Evolutionary conservation across 495 filamentous ascomycete genomes (phyloP).

Genomic region (Friedmanniomyces simplex): DNA sequence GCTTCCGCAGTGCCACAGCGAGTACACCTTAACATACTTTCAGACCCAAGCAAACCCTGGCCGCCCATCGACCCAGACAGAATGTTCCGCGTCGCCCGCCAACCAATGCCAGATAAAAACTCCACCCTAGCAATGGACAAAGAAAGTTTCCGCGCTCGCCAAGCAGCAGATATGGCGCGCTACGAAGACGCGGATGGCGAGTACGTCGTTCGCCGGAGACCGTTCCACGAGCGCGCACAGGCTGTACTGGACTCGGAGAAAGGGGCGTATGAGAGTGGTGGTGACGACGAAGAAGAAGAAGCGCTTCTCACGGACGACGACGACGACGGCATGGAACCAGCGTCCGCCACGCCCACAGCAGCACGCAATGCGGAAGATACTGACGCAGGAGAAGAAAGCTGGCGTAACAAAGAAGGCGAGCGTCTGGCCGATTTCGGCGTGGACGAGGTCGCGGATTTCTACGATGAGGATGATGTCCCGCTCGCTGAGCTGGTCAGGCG

Average conservation of each 20-base stretch:
- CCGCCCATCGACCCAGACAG: slow-evolving; percentile 87
- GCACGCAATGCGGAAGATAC: slow-evolving; percentile 22
- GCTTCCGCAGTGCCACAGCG: neutral
- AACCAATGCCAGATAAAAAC: slow-evolving; percentile 22
- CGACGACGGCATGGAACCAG: slow-evolving; percentile 30
- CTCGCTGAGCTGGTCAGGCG: slow-evolving; percentile 50
- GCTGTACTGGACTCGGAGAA: slow-evolving; percentile 7
- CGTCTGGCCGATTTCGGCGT: slow-evolving; percentile 81
- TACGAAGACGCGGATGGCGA: slow-evolving; percentile 19
- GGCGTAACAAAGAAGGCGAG: slow-evolving; percentile 82
- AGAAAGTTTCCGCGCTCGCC: slow-evolving; percentile 46
- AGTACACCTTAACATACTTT: neutral
- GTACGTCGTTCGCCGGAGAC: slow-evolving; percentile 37
- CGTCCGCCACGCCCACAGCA: slow-evolving; percentile 27
- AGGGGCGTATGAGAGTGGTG: slow-evolving; percentile 24
- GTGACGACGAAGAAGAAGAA: slow-evolving; percentile 35
- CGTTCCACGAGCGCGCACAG: slow-evolving; percentile 39
- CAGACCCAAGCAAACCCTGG: slow-evolving; percentile 53
- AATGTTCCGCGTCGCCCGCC: slow-evolving; percentile 39
- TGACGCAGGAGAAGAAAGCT: slow-evolving; percentile 46
- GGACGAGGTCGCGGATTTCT: slow-evolving; percentile 70
- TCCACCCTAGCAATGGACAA: slow-evolving; percentile 36
- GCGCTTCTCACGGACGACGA: slow-evolving; percentile 30
- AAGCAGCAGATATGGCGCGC: slow-evolving; percentile 44
- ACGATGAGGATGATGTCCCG: slow-evolving; percentile 73